Base-by-base conservation (phyloP, 192 early-diverging fungal species). In the Podila verticillata region DNA sequence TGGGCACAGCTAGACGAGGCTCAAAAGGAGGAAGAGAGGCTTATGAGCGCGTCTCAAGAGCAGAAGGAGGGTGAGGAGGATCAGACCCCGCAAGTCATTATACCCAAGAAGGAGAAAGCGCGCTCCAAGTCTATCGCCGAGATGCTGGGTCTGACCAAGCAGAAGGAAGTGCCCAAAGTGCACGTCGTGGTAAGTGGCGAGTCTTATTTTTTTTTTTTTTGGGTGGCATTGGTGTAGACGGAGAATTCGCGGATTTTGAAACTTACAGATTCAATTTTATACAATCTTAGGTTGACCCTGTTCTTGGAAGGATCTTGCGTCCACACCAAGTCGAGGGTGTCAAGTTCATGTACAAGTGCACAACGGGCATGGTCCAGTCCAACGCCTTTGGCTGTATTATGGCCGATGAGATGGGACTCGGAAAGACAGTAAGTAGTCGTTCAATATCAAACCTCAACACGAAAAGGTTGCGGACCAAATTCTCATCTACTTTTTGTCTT, bases 241-340 rank as follows among this genome's bases (percentile, higher is more conserved):
- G 20, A 24, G 34, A 15, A 22, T 9, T 29, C 4, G 19, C 36
- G 32, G 15, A 10, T 54, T 30, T 24, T n/a, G 4, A 3, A 20
- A n/a, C 49, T 68, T 48, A 19, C 26, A 57, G 26, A 20, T 24
- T 17, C 13, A n/a, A 34, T 15, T 39, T 59, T 44, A 6, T 29
- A 31, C 10, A 44, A 85, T 8, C 30, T 4, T 61, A 69, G 48
- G 82, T 92, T 2, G 98, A 99, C 79, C 98, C 98, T 7, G 82
- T 90, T 2, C 86, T 99, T 2, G 89, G 89, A 1, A 90, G 90
- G 62, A 90, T 96, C 31, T 75, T 99, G 68, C 91, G 98, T 17
- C 97, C 97, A 4, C 98, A 99, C 79, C 96, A 99, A 73, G 88
- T 98, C 30, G 97, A 99, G 66, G 98, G 98, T 35, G 96, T 99